phyloP scores from a whole-genome alignment of 2,329 filamentous ascomycete species.

The Penicillium occitanis region DNA sequence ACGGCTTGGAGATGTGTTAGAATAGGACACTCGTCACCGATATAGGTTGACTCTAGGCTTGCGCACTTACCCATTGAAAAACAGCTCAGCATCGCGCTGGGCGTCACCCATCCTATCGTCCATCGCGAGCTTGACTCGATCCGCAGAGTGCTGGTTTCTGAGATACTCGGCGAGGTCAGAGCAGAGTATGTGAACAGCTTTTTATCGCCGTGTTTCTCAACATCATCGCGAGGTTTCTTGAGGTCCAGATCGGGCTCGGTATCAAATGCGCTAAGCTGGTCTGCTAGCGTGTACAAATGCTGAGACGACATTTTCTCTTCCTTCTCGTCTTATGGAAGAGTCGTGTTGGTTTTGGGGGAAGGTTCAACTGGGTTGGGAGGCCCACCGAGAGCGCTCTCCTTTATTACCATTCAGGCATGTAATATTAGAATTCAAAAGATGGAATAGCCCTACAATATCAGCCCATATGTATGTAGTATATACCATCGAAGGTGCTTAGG shows the following conservation, averaged over 20 bases:
- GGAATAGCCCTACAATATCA: not conserved
- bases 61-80: slow-evolving; percentile 9
- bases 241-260: not conserved
- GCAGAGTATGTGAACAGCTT: not conserved
- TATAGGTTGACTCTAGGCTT: not conserved
- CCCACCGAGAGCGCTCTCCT: not conserved
- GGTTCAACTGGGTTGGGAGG: no score
- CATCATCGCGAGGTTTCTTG: not conserved
- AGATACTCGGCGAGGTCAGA: not conserved
- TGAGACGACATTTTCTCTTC: slow-evolving; percentile 4
- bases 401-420: not conserved
- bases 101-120: slow-evolving; percentile 18
- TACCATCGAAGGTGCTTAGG: not conserved
- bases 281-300: slow-evolving; percentile 16
- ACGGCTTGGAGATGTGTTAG: slow-evolving; percentile 11
- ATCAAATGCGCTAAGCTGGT: slow-evolving; percentile 16
- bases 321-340: not conserved
- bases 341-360: no score
- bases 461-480: not conserved
- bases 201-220: not conserved
- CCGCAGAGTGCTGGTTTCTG: not conserved
- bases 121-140: slow-evolving; percentile 11
- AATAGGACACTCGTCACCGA: not conserved
- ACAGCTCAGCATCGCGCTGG: slow-evolving; percentile 11
- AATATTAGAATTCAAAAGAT: not conserved